Base-by-base conservation (phyloP, 331 rosid species). In the Rosa hybrid region DNA sequence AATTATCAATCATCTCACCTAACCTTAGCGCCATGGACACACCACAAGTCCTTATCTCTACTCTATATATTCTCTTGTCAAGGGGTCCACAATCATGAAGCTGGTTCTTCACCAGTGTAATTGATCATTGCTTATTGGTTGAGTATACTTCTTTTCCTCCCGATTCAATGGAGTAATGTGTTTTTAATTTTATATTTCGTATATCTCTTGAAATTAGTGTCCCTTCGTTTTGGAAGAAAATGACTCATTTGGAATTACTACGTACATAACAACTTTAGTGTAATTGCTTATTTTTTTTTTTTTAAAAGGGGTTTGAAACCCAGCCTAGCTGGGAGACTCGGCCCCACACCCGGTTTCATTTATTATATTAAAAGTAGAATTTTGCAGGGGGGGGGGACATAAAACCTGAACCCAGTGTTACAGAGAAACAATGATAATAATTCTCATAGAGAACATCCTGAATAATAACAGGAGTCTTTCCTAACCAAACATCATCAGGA, bases 51-150 rank as follows among this genome's bases (percentile, higher is more conserved):
- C 67, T 62, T 62, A 8, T 62, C 17, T 62, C 17, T 21, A 9
- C 68, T 23, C 67, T 75, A 21, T 67, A 69, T 68, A 80, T 25
- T 67, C 72, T 67, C 74, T 72, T 56, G 68, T 20, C 30, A 64
- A 57, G 25, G 77, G 85, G 88, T 82, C 88, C 89, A 79, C 83
- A 5, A 54, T 73, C 42, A 59, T 59, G 70, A 45, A 11, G 71
- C 17, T 27, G n/a, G 54, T 69, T 38, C 69, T 45, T 14, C 41
- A 41, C 23, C 79, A 23, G 39, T 44, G 16, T 34, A 65, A 67
- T 42, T 57, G 70, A 6, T 21, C 23, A 59, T 42, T 42, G 34
- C 71, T 59, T 12, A 56, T 39, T 54, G 68, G 68, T 48, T 65
- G 64, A 30, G 51, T 2, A 65, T 60, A 25, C 16, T 21, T 46